phyloP scores from a whole-genome alignment of 306 rosid species.

The Sindora glabra region DNA sequence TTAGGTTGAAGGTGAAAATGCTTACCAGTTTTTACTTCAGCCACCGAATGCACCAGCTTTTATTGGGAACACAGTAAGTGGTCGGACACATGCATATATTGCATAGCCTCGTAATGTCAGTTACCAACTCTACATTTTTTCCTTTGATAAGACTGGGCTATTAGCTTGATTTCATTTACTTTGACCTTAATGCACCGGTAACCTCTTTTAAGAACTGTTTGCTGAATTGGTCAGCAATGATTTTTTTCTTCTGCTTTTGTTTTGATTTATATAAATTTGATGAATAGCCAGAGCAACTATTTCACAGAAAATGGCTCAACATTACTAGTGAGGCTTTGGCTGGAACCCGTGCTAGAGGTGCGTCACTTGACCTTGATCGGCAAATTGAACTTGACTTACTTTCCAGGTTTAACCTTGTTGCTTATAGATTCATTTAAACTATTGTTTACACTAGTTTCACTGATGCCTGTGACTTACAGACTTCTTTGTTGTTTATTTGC shows the following conservation, averaged over 20 bases:
- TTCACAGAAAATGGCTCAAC: slow-evolving; percentile 79
- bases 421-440: background rate
- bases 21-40: slow-evolving; percentile 86
- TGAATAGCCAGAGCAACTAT: slow-evolving; percentile 96
- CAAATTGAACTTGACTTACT: slow-evolving; percentile 80
- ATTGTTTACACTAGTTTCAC: background rate
- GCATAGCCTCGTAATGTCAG: background rate
- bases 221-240: slow-evolving; percentile 18
- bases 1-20: slow-evolving; percentile 70
- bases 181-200: slow-evolving; percentile 1
- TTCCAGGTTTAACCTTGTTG: slow-evolving; percentile 57
- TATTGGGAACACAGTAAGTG: slow-evolving; percentile 79
- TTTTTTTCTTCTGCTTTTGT: slow-evolving; percentile 13
- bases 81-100: background rate
- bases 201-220: background rate
- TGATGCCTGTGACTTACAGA: background rate
- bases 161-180: background rate
- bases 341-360: slow-evolving; percentile 94
- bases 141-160: background rate
- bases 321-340: slow-evolving; percentile 91
- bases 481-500: slow-evolving; percentile 14
- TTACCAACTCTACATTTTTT: background rate
- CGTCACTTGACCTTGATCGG: slow-evolving; percentile 48
- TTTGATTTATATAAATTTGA: slow-evolving; percentile 46
- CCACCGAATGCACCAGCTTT: slow-evolving; percentile 85